Percentiles rank a stretch among this genome's conserved stretches.
Conservation (phyloP, 257 asterid genomes). For the Echites panduratus region DNA sequence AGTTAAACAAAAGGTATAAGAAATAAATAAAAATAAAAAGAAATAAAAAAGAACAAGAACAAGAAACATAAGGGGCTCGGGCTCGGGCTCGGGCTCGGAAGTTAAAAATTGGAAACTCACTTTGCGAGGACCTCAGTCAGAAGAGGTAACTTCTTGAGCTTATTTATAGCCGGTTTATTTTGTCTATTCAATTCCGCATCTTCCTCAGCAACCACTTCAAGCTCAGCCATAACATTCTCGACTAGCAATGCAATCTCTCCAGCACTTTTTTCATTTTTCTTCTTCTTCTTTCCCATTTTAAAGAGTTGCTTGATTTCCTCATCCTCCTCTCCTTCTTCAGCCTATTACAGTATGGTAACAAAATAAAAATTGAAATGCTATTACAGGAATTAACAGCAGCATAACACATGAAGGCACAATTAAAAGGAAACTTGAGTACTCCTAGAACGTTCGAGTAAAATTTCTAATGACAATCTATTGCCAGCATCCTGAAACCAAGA, state of each 20-base stretch:
- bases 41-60: not conserved
- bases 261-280: conserved; percentile 82
- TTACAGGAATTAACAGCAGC: not conserved
- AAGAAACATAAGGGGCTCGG: not conserved
- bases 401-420: not conserved
- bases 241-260: conserved; percentile 83
- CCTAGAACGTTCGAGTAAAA: not conserved
- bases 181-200: conserved; percentile 86
- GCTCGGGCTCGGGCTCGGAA: not conserved
- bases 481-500: not conserved
- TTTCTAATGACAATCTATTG: not conserved
- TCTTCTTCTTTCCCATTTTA: conserved; percentile 75
- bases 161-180: conserved; percentile 80
- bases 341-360: conserved; percentile 29
- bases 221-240: conserved; percentile 91
- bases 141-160: conserved; percentile 78
- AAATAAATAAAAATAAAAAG: not conserved
- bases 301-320: conserved; percentile 75
- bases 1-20: not conserved
- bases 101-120: conserved; percentile 37
- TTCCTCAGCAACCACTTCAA: conserved; percentile 88
- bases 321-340: conserved; percentile 90
- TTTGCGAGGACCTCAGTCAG: conserved; percentile 86
- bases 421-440: not conserved
- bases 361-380: not conserved